Conservation (phyloP, 2,329 filamentous ascomycete genomes). For the Cordyceps fumosorosea region DNA sequence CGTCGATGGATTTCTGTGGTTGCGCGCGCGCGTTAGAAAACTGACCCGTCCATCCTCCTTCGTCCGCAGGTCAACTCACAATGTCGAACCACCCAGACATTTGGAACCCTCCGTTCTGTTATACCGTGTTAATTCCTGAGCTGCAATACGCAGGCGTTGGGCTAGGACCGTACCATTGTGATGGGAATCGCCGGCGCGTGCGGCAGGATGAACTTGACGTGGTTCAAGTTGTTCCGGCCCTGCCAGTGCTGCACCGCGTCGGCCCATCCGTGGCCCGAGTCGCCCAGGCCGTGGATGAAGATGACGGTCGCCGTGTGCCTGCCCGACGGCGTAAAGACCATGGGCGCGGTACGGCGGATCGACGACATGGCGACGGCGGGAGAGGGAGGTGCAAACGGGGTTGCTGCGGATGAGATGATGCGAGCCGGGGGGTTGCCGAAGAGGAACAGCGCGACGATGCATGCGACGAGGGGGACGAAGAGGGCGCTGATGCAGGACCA, state of each 20-base stretch:
- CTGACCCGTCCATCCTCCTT: neutral
- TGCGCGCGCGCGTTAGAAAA: neutral
- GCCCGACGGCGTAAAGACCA: slow-evolving; percentile 72
- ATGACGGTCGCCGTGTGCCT: slow-evolving; percentile 93
- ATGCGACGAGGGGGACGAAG: neutral
- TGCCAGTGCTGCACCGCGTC: slow-evolving; percentile 84
- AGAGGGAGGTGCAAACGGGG: neutral
- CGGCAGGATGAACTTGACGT: slow-evolving; percentile 91
- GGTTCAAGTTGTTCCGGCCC: slow-evolving; percentile 68
- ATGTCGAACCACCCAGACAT: slow-evolving; percentile 92
- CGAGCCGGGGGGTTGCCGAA: neutral
- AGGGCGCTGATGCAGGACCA: neutral
- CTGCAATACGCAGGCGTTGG: neutral
- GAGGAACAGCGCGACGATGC: neutral
- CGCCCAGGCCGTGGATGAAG: slow-evolving; percentile 86
- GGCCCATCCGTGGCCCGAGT: slow-evolving; percentile 73
- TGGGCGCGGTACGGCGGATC: slow-evolving; percentile 36
- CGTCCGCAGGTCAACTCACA: slow-evolving; percentile 32
- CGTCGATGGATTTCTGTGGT: slow-evolving; percentile 28
- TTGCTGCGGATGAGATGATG: neutral
- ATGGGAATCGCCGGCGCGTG: slow-evolving; percentile 84
- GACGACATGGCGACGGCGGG: slow-evolving; percentile 18
- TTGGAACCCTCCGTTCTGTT: slow-evolving; percentile 62
- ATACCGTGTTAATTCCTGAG: neutral
- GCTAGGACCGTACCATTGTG: slow-evolving; percentile 43